Conservation (phyloP, 768 basidiomycete species). For the Cubamyces sp. region DNA sequence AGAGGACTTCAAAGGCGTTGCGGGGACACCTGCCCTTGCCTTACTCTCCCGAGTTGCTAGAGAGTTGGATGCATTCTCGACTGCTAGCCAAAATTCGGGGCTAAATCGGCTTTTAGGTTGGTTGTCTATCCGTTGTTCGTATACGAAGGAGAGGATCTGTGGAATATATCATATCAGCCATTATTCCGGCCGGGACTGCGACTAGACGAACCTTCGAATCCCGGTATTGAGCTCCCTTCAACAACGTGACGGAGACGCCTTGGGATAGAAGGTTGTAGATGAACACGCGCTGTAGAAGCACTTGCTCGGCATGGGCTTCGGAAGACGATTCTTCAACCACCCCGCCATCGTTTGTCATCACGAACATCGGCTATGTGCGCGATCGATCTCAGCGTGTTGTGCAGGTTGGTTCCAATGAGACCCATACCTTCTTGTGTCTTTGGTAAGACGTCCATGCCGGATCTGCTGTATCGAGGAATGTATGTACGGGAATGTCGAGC, state of each 20-base stretch:
- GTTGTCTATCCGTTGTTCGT: constrained; percentile 36
- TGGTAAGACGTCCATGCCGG: constrained; percentile 53
- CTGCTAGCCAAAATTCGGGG: constrained; percentile 25
- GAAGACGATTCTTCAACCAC: constrained; percentile 23
- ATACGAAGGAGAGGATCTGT: constrained; percentile 66
- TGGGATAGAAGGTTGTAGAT: constrained; percentile 52
- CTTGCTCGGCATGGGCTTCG: constrained; percentile 29
- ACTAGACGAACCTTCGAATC: constrained; percentile 57
- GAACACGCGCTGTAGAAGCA: constrained; percentile 54
- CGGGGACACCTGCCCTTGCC: constrained; percentile 4
- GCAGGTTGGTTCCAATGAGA: background rate
- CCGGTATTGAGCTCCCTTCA: constrained; percentile 59
- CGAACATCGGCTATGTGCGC: constrained; percentile 63
- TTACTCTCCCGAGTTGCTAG: constrained; percentile 23
- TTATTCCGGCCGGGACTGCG: background rate
- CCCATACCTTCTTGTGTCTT: constrained; percentile 43
- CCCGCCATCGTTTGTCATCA: constrained; percentile 60
- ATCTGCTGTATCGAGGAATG: constrained; percentile 51
- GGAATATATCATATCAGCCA: background rate
- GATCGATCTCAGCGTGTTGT: too few species aligned
- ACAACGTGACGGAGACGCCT: constrained; percentile 53
- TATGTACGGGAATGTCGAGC: constrained; percentile 46
- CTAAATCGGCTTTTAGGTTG: constrained; percentile 23
- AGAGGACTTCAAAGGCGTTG: background rate
- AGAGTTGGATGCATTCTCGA: constrained; percentile 10